phyloP scores from a whole-genome alignment of 2,329 filamentous ascomycete species.

The Moelleriella libera region DNA sequence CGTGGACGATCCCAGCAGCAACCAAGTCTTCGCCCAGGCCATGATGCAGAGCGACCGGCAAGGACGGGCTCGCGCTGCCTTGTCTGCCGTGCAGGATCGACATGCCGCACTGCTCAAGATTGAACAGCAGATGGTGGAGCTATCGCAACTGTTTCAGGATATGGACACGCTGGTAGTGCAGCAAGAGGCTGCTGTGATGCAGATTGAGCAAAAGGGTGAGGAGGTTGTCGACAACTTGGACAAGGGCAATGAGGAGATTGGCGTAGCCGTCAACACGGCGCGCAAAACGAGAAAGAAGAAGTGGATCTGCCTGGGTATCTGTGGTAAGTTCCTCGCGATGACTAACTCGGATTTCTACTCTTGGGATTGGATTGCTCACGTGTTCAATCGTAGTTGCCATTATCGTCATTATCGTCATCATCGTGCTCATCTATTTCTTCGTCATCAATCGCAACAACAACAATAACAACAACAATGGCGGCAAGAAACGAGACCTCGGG shows the following conservation, averaged over 20 bases:
- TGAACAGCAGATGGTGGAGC: slow-evolving; percentile 75
- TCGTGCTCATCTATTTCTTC: slow-evolving; percentile 34
- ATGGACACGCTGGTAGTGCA: slow-evolving; percentile 75
- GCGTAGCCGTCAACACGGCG: slow-evolving; percentile 68
- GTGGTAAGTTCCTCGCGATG: slow-evolving; percentile 26
- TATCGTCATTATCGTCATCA: slow-evolving; percentile 35
- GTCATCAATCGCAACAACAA: slow-evolving; percentile 18
- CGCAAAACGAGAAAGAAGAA: slow-evolving; percentile 78
- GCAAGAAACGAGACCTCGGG: slow-evolving; percentile 17
- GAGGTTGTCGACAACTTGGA: slow-evolving; percentile 74
- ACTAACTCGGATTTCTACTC: background rate
- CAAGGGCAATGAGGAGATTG: slow-evolving; percentile 74
- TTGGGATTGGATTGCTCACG: background rate
- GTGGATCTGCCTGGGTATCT: slow-evolving; percentile 84
- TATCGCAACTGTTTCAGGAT: slow-evolving; percentile 79
- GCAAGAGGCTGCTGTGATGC: slow-evolving; percentile 66
- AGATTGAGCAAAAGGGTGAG: slow-evolving; percentile 78
- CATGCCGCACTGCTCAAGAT: slow-evolving; percentile 86
- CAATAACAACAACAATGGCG: slow-evolving; percentile 13
- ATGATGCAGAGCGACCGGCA: slow-evolving; percentile 69
- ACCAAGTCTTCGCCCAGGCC: slow-evolving; percentile 79
- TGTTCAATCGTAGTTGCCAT: slow-evolving; percentile 28
- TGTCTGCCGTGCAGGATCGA: slow-evolving; percentile 67
- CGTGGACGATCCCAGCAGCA: slow-evolving; percentile 62
- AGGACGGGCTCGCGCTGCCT: slow-evolving; percentile 66